A percentile compares a stretch with the other conserved stretches of the same genome.
Evolutionary conservation across 1,284 basidiomycete species (phyloP).

Genomic region (Ceratobasidium sp.): DNA sequence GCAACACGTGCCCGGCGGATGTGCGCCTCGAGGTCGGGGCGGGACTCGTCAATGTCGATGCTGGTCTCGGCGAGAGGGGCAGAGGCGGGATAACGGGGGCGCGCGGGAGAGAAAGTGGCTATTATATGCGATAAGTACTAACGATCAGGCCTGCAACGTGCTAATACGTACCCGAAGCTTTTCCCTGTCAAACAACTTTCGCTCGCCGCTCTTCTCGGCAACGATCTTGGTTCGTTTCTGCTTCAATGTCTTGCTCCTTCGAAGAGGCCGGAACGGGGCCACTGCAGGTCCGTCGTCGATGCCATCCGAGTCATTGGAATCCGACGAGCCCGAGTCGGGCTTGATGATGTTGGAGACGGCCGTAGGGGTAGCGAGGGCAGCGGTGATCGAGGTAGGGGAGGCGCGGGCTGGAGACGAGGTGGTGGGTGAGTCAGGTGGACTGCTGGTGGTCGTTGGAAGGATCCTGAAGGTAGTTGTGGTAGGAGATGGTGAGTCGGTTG

Average conservation of each 20-base stretch:
- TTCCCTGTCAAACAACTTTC: slow-evolving; percentile 24
- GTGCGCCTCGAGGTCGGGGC: slow-evolving; percentile 11
- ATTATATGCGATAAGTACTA: not conserved
- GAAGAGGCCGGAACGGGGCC: not conserved
- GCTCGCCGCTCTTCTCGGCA: not conserved
- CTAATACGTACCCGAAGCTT: slow-evolving; percentile 19
- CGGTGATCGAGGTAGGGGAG: not conserved
- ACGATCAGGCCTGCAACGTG: not conserved
- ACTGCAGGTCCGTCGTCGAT: not conserved
- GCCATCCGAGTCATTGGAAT: not conserved
- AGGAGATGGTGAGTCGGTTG: not conserved
- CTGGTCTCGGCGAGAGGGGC: not conserved
- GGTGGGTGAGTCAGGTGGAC: not conserved
- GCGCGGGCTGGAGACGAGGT: not conserved
- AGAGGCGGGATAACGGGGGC: not conserved
- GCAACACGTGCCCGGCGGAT: slow-evolving; percentile 2
- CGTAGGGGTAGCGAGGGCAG: not conserved
- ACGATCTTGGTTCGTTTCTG: not conserved
- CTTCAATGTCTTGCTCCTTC: not conserved
- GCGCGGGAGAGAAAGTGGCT: slow-evolving; percentile 21
- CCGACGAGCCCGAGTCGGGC: slow-evolving; percentile 1
- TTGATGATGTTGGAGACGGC: not conserved
- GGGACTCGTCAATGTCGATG: slow-evolving; percentile 17
- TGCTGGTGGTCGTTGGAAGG: not conserved
- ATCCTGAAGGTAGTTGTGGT: not conserved